Percentiles rank a stretch among this genome's conserved stretches.
phyloP scores from a whole-genome alignment of 2,329 filamentous ascomycete genomes.

The Aspergillus fructus region DNA sequence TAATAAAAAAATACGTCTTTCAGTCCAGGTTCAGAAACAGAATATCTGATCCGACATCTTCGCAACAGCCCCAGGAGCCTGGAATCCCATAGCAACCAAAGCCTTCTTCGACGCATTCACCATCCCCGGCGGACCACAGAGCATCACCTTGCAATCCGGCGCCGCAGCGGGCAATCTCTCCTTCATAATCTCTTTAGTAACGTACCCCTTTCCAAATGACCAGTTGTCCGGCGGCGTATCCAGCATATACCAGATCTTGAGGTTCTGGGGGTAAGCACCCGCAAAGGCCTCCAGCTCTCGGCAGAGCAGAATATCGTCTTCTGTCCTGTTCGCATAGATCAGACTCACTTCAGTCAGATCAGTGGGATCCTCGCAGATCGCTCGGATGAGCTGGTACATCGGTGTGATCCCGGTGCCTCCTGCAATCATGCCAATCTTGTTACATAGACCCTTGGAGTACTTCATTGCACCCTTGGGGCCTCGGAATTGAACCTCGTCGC shows the following conservation, averaged over 20 bases:
- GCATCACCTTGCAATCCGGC: constrained; percentile 52
- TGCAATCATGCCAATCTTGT: constrained; percentile 39
- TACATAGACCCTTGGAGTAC: constrained; percentile 31
- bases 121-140: constrained; percentile 64
- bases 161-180: constrained; percentile 50
- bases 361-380: constrained; percentile 59
- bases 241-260: constrained; percentile 58
- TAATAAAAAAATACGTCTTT: neutral
- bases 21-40: constrained; percentile 41
- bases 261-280: constrained; percentile 51
- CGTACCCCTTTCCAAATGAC: constrained; percentile 51
- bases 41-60: constrained; percentile 60
- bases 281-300: constrained; percentile 57
- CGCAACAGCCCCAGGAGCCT: constrained; percentile 49
- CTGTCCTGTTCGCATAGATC: constrained; percentile 60
- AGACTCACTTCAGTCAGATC: constrained; percentile 59
- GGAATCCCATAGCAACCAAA: constrained; percentile 51
- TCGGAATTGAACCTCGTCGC: constrained; percentile 35
- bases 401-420: constrained; percentile 28
- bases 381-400: constrained; percentile 60
- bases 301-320: constrained; percentile 60
- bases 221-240: constrained; percentile 50
- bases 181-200: constrained; percentile 53
- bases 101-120: constrained; percentile 56
- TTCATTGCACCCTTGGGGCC: constrained; percentile 38